Evolutionary conservation across 1,284 basidiomycete genomes (phyloP).

Genomic region (Microbotryum intermedium): DNA sequence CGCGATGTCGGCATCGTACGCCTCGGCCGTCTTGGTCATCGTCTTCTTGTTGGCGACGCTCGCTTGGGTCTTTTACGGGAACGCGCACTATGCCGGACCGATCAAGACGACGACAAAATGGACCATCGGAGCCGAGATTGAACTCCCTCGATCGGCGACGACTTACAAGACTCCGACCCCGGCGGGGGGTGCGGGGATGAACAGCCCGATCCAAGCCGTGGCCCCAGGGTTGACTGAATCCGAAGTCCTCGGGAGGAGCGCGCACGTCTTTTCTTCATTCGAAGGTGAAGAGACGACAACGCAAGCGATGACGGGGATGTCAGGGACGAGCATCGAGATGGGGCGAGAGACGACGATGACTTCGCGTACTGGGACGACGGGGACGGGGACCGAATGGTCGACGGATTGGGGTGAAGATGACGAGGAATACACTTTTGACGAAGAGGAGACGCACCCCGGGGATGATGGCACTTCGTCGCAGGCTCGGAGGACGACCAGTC

Average conservation of each 20-base stretch:
- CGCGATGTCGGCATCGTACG: conserved; percentile 29
- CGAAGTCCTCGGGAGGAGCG: conserved; percentile 10
- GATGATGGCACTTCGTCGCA: no score
- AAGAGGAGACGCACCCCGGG: background rate
- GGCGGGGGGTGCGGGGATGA: background rate
- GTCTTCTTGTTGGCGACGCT: conserved; percentile 20
- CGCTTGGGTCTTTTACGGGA: conserved; percentile 33
- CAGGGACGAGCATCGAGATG: background rate
- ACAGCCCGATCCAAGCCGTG: background rate
- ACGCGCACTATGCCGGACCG: conserved; percentile 32
- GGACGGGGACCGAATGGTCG: background rate
- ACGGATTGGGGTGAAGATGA: background rate
- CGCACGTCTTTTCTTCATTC: conserved; percentile 18
- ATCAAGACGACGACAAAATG: conserved; percentile 32
- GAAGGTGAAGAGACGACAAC: background rate
- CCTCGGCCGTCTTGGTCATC: conserved; percentile 22
- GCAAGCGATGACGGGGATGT: background rate
- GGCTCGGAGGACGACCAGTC: no score
- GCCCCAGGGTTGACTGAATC: conserved; percentile 6
- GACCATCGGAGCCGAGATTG: conserved; percentile 30
- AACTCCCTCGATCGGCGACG: conserved; percentile 12
- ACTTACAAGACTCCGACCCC: background rate
- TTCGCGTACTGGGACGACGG: background rate
- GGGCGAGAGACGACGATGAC: background rate
- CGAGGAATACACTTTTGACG: background rate